A percentile compares a stretch with the other conserved stretches of the same genome.
phyloP scores from a whole-genome alignment of 2,329 filamentous ascomycete species.

The Pezicula carpinea region DNA sequence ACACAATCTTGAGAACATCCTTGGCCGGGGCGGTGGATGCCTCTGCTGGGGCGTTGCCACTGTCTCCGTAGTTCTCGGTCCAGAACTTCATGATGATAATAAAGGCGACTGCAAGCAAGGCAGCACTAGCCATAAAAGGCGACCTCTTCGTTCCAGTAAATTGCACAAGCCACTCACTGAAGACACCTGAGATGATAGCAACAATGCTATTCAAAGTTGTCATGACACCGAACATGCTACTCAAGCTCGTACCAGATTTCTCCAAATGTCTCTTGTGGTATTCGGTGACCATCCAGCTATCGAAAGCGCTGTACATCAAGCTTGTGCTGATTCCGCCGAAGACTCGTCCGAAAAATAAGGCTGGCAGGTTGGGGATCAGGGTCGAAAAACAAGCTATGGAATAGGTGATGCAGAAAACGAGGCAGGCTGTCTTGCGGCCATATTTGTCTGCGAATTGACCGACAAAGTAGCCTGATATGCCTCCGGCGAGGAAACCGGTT shows the following conservation, averaged over 20 bases:
- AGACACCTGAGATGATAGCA: conserved; percentile 48
- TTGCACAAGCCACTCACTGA: conserved; percentile 46
- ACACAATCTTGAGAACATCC: conserved; percentile 15
- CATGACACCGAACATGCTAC: conserved; percentile 47
- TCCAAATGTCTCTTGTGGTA: conserved; percentile 43
- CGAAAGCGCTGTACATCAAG: conserved; percentile 53
- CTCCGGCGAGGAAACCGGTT: conserved; percentile 28
- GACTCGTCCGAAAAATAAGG: conserved; percentile 48
- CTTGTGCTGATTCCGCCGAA: conserved; percentile 52
- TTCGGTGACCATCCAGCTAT: conserved; percentile 58
- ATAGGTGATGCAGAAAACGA: conserved; percentile 50
- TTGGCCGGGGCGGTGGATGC: conserved; percentile 12
- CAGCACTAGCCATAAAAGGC: conserved; percentile 46
- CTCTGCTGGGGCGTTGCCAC: conserved; percentile 9
- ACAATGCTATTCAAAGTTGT: conserved; percentile 49
- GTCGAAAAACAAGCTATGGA: conserved; percentile 48
- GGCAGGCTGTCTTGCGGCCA: conserved; percentile 44
- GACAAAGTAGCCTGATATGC: conserved; percentile 27
- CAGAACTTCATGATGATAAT: conserved; percentile 43
- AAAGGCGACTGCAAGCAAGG: conserved; percentile 37
- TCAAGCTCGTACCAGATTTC: conserved; percentile 39
- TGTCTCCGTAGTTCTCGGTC: conserved; percentile 47
- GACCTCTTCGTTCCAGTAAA: conserved; percentile 43
- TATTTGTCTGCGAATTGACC: conserved; percentile 27
- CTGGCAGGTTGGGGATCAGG: conserved; percentile 34